Base-by-base conservation (phyloP, 768 basidiomycete genomes). In the Chalciporus piperatus region DNA sequence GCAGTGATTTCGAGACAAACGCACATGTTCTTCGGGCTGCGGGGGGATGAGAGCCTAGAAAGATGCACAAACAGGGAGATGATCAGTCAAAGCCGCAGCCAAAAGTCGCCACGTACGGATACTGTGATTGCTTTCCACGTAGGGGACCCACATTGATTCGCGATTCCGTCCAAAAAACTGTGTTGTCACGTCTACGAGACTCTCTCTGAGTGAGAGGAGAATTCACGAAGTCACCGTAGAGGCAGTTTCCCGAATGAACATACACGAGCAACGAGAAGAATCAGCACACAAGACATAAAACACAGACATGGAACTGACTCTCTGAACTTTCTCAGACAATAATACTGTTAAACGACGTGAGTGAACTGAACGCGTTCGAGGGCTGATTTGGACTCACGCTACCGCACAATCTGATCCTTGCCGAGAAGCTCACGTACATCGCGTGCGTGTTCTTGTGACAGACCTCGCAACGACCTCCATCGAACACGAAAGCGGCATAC, bases 401-500 rank as follows among this genome's bases (percentile, higher is more conserved):
- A 1, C 62, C 53, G 54, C 85, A 87, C 9, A 83, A 41, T 33
- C 78, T 71, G 22, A 76, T 51, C 23, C 74, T 68, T 3, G 80
- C 58, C 1, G 77, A 69, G 56, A 80, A 85, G 12, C 82, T 83
- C 2, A 48, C 48, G 56, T 75, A 82, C 61, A 73, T 67, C 6
- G 54, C 52, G 3, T 60, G 65, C 0, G 75, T 78, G 8, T 47
- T 14, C 45, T 66, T 65, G 13, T 51, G 44, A 58, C 85, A 84
- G 50, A 85, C 82, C 62, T 78, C 77, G 56, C 87, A 89, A 2
- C 53, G 16, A 0, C 84, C 84, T 0, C 65, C 64, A 56, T 81
- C 80, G 51, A 85, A 89, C 20, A 88, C 53, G 48, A 87, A 79
- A 0, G 84, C 79, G n/a, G 82, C 83, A 62, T 82, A 86, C 0